These are phyloP conservation scores for Fragaria vesca DNA, from an alignment of 306 rosid genomes.

Conservation along the genomic window DNA sequence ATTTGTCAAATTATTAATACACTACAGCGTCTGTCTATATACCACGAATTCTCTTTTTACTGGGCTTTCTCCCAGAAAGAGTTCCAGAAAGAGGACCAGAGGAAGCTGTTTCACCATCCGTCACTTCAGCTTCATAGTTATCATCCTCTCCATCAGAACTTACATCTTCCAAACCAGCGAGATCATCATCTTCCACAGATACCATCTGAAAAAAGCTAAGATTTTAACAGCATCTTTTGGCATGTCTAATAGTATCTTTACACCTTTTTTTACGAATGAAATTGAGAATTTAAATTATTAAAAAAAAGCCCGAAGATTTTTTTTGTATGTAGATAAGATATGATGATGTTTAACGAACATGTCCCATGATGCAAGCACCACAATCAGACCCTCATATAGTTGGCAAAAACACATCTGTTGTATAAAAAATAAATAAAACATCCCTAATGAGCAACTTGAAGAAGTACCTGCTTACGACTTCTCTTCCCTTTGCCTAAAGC, in stretches of 20 bases:
- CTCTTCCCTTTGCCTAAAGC: constrained; percentile 96
- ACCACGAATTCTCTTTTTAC: constrained; percentile 77
- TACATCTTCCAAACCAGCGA: constrained; percentile 95
- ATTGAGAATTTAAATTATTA: not conserved
- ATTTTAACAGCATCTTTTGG: not conserved
- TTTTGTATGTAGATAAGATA: not conserved
- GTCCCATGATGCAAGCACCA: not conserved
- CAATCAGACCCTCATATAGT: not conserved
- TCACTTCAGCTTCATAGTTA: constrained; percentile 88
- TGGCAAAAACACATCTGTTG: not conserved
- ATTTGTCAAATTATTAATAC: constrained; percentile 11
- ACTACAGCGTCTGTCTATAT: constrained; percentile 22
- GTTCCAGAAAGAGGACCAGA: constrained; percentile 34
- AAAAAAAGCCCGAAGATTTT: not conserved
- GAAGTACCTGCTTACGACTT: constrained; percentile 79
- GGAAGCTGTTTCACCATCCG: constrained; percentile 81
- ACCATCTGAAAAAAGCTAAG: constrained; percentile 58
- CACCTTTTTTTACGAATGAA: not conserved
- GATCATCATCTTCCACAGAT: constrained; percentile 98
- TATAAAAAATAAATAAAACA: not conserved
- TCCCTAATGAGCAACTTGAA: not conserved
- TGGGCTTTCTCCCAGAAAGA: constrained; percentile 53
- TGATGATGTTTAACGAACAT: not conserved
- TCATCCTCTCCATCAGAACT: constrained; percentile 98
- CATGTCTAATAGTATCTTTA: not conserved